Evolutionary conservation across 2,329 filamentous ascomycete genomes (phyloP), one percentile per base, ranked within the genome.

Genomic region (Blastomyces silverae): DNA sequence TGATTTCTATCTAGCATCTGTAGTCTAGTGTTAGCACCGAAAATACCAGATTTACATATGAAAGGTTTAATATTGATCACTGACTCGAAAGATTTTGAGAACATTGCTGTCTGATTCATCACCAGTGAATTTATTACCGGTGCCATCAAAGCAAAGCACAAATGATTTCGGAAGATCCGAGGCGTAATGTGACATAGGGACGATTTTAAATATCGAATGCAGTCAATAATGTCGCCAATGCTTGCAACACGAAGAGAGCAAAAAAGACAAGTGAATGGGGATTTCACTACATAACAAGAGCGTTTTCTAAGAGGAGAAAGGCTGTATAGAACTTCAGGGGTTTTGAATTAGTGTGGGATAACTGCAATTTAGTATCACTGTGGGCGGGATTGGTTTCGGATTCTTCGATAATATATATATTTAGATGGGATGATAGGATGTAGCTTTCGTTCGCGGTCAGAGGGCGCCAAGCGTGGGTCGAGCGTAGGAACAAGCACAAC

Each of bases 91-190:
- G 11, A 84, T 73, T 70, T 84, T 84, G 63, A 84, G 78, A 2
- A 84, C 80, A 64, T 84, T 84, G 11, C 81, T 83, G 69, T 84
- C 82, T 7, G 78, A 73, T 64, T 79, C 78, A 56, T 68, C 67
- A 28, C 69, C 73, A 10, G 62, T 64, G 59, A 72, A 75, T 63
- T 69, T 67, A 61, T 74, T 71, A 46, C 72, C 73, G 8, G 73
- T 74, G 53, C 72, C 73, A 67, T 69, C 68, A 28, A 69, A 69
- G 46, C 68, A 69, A 3, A 69, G 62, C n/a, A 69, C 68, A 52
- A 69, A 63, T 5, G 57, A 70, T 73, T 71, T 72, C 77, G 76
- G 71, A 78, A 80, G 39, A 80, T 78, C 67, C 78, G 80, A 60
- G 80, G 72, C 42, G 80, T 79, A 71, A 80, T 80, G 70, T 78